phyloP scores from a whole-genome alignment of 805 yeast genomes.

The Starmerella kuoi region DNA sequence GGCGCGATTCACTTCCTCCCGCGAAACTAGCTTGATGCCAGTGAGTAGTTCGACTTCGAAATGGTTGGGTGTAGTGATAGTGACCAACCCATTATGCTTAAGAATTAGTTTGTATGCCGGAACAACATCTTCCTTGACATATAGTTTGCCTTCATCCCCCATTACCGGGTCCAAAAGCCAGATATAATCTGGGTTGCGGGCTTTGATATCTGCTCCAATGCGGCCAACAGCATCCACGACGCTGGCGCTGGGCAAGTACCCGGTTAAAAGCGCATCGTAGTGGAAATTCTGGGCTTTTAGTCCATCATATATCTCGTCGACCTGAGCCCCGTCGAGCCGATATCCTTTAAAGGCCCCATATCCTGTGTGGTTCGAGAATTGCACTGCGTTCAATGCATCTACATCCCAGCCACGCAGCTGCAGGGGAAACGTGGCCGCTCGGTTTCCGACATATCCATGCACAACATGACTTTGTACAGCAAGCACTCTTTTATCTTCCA shows the following conservation, averaged over 20 bases:
- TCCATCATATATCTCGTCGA: slow-evolving; percentile 45
- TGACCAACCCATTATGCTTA: slow-evolving; percentile 36
- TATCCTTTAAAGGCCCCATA: slow-evolving; percentile 58
- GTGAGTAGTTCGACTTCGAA: slow-evolving; percentile 71
- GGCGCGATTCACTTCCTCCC: slow-evolving; percentile 36
- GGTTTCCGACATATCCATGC: slow-evolving; percentile 92
- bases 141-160: slow-evolving; percentile 79
- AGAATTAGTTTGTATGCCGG: slow-evolving; percentile 46
- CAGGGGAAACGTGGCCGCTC: slow-evolving; percentile 80
- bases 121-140: slow-evolving; percentile 48
- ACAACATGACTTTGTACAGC: slow-evolving; percentile 82
- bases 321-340: slow-evolving; percentile 35
- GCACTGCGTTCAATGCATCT: slow-evolving; percentile 77
- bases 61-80: slow-evolving; percentile 79
- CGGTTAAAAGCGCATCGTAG: slow-evolving; percentile 63
- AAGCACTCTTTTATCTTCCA: slow-evolving; percentile 28
- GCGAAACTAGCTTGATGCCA: slow-evolving; percentile 36
- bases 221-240: slow-evolving; percentile 41
- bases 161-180: slow-evolving; percentile 83
- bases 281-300: slow-evolving; percentile 37
- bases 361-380: slow-evolving; percentile 87
- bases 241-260: slow-evolving; percentile 59
- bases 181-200: slow-evolving; percentile 24
- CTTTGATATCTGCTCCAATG: slow-evolving; percentile 30
- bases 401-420: slow-evolving; percentile 88